Evolutionary conservation across 108 stramenopile species (phyloP).

Genomic region (Nannochloropsis salina): DNA sequence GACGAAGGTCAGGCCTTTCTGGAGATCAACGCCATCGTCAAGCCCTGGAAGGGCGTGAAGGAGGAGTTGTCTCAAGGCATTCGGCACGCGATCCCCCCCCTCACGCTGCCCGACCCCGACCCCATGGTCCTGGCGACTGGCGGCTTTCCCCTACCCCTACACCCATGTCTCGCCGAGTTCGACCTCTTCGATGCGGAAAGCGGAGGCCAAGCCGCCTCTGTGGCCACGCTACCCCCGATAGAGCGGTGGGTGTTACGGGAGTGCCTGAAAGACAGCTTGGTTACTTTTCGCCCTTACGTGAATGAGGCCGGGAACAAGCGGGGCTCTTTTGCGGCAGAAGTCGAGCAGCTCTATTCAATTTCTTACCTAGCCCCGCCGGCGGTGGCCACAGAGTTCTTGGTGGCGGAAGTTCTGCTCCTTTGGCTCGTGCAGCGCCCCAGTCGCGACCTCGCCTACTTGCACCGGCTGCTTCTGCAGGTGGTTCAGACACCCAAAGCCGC

Average conservation of each 20-base stretch:
- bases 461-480: constrained; percentile 3
- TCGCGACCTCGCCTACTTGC: neutral
- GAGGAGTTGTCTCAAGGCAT: neutral
- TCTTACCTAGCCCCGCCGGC: neutral
- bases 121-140: neutral
- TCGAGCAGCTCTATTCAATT: constrained; percentile 2
- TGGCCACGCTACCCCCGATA: neutral
- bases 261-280: neutral
- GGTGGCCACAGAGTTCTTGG: neutral
- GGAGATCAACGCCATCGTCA: neutral
- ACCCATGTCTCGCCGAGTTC: neutral
- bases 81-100: neutral
- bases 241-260: neutral
- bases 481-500: neutral
- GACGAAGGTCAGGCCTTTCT: neutral
- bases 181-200: constrained; percentile 15
- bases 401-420: neutral
- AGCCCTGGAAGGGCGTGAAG: neutral
- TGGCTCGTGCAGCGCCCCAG: neutral
- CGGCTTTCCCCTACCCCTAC: neutral
- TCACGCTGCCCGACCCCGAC: constrained; percentile 3
- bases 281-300: neutral
- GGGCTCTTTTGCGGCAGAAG: neutral
- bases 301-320: neutral
- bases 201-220: neutral